phyloP scores from a whole-genome alignment of 768 basidiomycete genomes.

The Mycena polygramma region DNA sequence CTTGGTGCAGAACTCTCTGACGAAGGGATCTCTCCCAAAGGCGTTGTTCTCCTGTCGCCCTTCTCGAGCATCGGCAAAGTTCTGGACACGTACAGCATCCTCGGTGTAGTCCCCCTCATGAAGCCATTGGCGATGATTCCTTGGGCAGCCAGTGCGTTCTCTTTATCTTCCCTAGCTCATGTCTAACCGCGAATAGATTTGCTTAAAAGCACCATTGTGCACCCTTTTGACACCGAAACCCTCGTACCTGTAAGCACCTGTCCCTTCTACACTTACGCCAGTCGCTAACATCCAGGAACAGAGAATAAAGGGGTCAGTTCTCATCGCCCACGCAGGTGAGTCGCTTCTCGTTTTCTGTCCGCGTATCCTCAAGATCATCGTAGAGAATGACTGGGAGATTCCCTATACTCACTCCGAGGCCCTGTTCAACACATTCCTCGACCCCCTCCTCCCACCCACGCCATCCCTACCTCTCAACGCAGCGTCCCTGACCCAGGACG shows the following conservation, averaged over 20 bases:
- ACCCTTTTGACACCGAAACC: constrained; percentile 74
- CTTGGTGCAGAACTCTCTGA: constrained; percentile 62
- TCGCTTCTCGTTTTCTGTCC: neutral
- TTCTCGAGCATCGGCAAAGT: constrained; percentile 72
- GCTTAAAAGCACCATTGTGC: constrained; percentile 64
- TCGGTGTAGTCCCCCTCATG: constrained; percentile 78
- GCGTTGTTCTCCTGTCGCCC: constrained; percentile 68
- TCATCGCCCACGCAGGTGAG: constrained; percentile 78
- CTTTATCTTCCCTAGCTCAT: neutral
- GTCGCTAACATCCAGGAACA: constrained; percentile 42
- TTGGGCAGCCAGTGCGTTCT: constrained; percentile 68
- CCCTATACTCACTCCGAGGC: constrained; percentile 75
- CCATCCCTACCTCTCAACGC: constrained; percentile 53
- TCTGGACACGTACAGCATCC: constrained; percentile 75
- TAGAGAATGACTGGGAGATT: constrained; percentile 78
- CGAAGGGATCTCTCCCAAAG: constrained; percentile 57
- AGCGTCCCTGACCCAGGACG: constrained; percentile 49
- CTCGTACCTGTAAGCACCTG: constrained; percentile 66
- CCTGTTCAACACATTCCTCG: constrained; percentile 78
- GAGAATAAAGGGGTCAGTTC: constrained; percentile 75
- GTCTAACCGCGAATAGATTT: constrained; percentile 54
- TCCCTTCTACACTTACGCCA: neutral
- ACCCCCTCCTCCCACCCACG: constrained; percentile 68
- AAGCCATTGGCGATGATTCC: constrained; percentile 78
- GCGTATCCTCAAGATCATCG: constrained; percentile 8